phyloP scores from a whole-genome alignment of 2,329 filamentous ascomycete species.

The Cryphonectria parasitica region DNA sequence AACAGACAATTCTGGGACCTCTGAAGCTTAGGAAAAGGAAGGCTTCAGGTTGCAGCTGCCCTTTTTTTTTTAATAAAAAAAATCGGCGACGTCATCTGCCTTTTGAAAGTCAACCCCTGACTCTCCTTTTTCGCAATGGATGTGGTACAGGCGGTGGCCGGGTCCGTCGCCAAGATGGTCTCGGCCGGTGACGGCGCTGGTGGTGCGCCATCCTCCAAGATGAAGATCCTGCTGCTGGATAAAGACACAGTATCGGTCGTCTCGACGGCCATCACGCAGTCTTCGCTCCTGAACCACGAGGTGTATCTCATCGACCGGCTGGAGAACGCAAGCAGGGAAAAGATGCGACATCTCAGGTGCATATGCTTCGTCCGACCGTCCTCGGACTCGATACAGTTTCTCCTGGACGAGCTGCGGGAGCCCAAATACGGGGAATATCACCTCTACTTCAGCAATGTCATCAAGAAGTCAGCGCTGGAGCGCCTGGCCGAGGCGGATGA shows the following conservation, averaged over 20 bases:
- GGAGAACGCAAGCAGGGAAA: slow-evolving; percentile 87
- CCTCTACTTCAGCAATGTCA: slow-evolving; percentile 96
- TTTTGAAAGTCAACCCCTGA: neutral
- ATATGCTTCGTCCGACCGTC: slow-evolving; percentile 92
- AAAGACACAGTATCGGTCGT: slow-evolving; percentile 92
- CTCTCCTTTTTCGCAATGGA: slow-evolving; percentile 68
- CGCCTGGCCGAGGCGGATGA: slow-evolving; percentile 94
- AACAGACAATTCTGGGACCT: neutral
- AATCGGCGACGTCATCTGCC: neutral
- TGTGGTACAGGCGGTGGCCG: slow-evolving; percentile 86
- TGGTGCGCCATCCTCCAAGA: slow-evolving; percentile 77
- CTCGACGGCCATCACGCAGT: slow-evolving; percentile 95
- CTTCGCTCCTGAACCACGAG: slow-evolving; percentile 90
- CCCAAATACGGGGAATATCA: slow-evolving; percentile 98
- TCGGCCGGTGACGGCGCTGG: slow-evolving; percentile 74
- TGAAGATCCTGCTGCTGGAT: slow-evolving; percentile 97
- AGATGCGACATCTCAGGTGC: slow-evolving; percentile 96
- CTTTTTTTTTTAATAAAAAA: too few relatives aligned
- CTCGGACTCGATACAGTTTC: slow-evolving; percentile 85
- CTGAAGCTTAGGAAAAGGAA: neutral
- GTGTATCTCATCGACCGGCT: slow-evolving; percentile 97
- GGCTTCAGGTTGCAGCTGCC: neutral
- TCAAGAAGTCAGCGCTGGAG: slow-evolving; percentile 94
- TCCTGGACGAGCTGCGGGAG: slow-evolving; percentile 94
- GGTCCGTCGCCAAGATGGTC: slow-evolving; percentile 97